phyloP scores from a whole-genome alignment of 371 early-diverging fungal genomes.

The Actinomucor elegans region DNA sequence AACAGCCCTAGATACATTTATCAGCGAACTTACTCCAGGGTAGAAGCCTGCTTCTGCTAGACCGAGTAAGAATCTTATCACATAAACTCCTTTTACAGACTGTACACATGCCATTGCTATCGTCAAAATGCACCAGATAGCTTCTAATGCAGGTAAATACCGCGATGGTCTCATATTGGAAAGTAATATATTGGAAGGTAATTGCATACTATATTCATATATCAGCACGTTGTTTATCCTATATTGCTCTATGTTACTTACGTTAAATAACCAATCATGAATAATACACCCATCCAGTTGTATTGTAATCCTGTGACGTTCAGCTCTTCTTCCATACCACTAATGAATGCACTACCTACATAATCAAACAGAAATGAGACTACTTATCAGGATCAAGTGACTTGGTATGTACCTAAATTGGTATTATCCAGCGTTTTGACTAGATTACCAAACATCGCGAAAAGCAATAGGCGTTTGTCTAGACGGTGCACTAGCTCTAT shows the following conservation, averaged over 20 bases:
- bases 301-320: constrained; percentile 36
- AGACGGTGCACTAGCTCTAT: constrained; percentile 29
- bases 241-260: constrained; percentile 9
- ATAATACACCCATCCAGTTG: constrained; percentile 48
- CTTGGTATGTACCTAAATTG: constrained; percentile 40
- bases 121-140: constrained; percentile 57
- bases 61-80: constrained; percentile 59
- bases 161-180: constrained; percentile 51
- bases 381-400: too few species aligned
- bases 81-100: constrained; percentile 43
- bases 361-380: too few species aligned
- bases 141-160: constrained; percentile 54
- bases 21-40: constrained; percentile 39
- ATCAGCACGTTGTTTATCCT: too few species aligned
- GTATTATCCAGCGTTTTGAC: constrained; percentile 44
- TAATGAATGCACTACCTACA: constrained; percentile 48
- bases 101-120: constrained; percentile 62
- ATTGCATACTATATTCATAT: constrained; percentile 41
- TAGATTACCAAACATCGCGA: constrained; percentile 50
- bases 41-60: constrained; percentile 64
- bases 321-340: constrained; percentile 54
- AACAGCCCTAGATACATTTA: not conserved
- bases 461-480: constrained; percentile 35
- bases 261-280: constrained; percentile 45
- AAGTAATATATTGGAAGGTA: constrained; percentile 62